Conservation (phyloP, 345 rosid genomes). For the Lumnitzera littorea region DNA sequence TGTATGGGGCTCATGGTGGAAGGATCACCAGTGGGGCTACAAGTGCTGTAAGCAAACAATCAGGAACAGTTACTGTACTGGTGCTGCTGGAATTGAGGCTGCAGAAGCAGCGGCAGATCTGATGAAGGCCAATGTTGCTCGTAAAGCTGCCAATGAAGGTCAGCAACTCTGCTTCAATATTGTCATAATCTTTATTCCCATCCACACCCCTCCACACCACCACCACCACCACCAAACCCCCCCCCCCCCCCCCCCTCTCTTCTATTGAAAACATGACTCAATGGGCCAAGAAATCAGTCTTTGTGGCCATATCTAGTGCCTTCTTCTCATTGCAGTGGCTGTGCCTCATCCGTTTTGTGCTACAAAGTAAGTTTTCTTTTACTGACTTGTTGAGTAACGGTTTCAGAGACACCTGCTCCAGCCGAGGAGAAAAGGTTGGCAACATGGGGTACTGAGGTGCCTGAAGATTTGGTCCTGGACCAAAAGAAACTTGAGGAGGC, state of each 20-base stretch:
- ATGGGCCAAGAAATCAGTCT: too few species aligned
- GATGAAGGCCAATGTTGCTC: conserved; percentile 64
- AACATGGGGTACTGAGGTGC: conserved; percentile 73
- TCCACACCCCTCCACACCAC: too few species aligned
- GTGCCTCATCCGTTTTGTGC: too few species aligned
- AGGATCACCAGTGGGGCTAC: conserved; percentile 81
- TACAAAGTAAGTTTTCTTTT: neutral
- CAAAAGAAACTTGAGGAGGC: conserved; percentile 52
- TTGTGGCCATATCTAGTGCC: too few species aligned
- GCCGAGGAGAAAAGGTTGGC: conserved; percentile 61
- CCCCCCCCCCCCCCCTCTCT: too few species aligned
- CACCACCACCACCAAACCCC: too few species aligned
- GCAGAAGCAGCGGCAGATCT: conserved; percentile 62
- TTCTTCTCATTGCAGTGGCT: too few species aligned
- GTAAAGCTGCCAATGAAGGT: conserved; percentile 50
- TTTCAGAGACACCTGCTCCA: conserved; percentile 30
- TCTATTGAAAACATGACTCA: too few species aligned
- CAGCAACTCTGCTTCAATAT: neutral
- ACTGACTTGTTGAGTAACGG: neutral
- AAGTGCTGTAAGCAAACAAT: conserved; percentile 71
- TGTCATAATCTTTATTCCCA: too few species aligned
- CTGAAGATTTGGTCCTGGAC: conserved; percentile 62
- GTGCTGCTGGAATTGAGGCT: conserved; percentile 76
- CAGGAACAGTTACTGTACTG: conserved; percentile 74
- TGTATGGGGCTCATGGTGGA: conserved; percentile 98